Evolutionary conservation across 2,329 filamentous ascomycete species (phyloP), one percentile per base, ranked within the genome.

Genomic region (Fusarium hostae): DNA sequence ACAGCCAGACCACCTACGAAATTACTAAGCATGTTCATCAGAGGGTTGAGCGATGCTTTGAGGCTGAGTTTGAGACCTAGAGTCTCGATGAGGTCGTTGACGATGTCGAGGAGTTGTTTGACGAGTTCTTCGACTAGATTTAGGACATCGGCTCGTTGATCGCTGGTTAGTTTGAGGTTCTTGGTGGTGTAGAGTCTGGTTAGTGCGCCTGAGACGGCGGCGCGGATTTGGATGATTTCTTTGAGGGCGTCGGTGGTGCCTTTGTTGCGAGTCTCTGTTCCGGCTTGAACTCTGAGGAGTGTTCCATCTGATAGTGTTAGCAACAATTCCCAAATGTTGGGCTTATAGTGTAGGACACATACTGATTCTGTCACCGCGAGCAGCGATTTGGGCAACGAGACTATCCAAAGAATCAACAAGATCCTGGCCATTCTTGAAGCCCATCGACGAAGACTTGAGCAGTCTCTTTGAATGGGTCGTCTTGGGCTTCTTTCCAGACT

Each of bases 21-120:
- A 13, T 54, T 32, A 6, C 57, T 68, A 4, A 68, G 43, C 15
- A 56, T 28, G 6, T 68, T 68, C 26, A 68, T 63, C 18, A 68
- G 39, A 1, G 63, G 50, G 10, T 63, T 56, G 2, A 68, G 22
- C 7, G 63, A 68, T 11, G 65, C 34, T 18, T 37, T 68, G 4
- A 68, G 5, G 15, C 34, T 40, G 4, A 20, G 13, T 0, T 26
- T 52, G 3, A 40, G 11, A 0, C 50, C 63, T 6, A 68, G 22
- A 0, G 28, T 41, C 2, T 51, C 44, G 5, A 68, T 2, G 2
- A 68, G 13, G 0, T 30, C 30, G 9, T 68, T 59, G 5, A 68
- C 1, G 1, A 22, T 26, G 2, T 40, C 26, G 2, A 68, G 24
- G 4, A 68, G 2, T 9, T 45, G 13, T 6, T 43, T 3, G 16